Evolutionary conservation across 148 eudicot species (phyloP), one percentile per base, ranked within the genome.

Genomic region (Oxyria digyna): DNA sequence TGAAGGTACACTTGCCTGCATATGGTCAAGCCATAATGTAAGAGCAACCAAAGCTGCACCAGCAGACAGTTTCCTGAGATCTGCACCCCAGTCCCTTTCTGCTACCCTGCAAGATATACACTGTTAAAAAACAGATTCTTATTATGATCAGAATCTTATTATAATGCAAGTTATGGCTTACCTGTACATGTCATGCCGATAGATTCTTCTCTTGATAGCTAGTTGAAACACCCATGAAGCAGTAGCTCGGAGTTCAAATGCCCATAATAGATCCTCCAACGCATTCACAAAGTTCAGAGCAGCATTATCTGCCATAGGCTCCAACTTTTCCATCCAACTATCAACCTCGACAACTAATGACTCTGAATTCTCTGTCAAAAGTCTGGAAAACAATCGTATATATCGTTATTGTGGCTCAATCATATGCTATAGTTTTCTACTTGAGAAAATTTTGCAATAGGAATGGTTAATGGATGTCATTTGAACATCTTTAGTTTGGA

Each of bases 41-140:
- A 95, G 85, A 67, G 89, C 99, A 78, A 91, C 97, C 77, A 95
- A 89, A 87, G 99, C 89, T 68, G 99, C 99, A 84, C 97, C 99
- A 70, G 88, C 93, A 43, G 99, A 95, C 78, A 95, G 68, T 79
- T 95, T 95, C 74, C 97, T 82, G 54, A 95, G 88, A 85, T 95
- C 99, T 62, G 99, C 99, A 37, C 96, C 99, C 99, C 99, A 95
- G 72, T 95, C 99, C 74, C 84, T 85, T 68, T 95, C 96, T 78
- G 93, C 96, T 62, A 95, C 99, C 86, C 99, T 95, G 86, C 69
- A 72, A 74, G 17, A 23, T 50, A 73, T 63, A 33, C 48, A 65
- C 8, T n/a, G n/a, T n/a, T n/a, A n/a, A n/a, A 35, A 35, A 35
- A 6, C 38, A 2, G 38, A 2, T 35, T 66, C 27, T 66, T 37